A percentile compares a stretch with the other conserved stretches of the same genome.
These are phyloP conservation scores for Metschnikowia lachancei DNA, from an alignment of 805 yeast genomes.

Conservation along the genomic window DNA sequence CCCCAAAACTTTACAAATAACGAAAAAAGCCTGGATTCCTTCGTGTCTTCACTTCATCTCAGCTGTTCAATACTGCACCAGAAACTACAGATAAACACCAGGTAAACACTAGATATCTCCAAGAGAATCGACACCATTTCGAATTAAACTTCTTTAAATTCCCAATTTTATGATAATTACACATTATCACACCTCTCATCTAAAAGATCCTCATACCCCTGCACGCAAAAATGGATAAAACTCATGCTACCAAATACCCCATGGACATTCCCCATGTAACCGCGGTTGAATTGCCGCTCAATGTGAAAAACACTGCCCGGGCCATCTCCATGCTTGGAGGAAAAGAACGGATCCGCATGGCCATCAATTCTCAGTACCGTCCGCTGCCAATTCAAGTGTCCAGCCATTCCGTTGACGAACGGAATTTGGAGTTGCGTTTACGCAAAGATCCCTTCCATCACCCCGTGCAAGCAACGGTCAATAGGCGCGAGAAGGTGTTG, in stretches of 20 bases:
- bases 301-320: conserved; percentile 56
- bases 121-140: no score
- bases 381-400: conserved; percentile 22
- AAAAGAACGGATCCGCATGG: conserved; percentile 37
- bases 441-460: conserved; percentile 51
- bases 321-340: conserved; percentile 78
- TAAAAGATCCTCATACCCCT: no score
- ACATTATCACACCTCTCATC: no score
- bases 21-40: no score
- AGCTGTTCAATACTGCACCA: no score
- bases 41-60: no score
- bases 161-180: no score
- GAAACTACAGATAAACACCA: no score
- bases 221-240: conserved; percentile 10
- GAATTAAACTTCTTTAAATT: no score
- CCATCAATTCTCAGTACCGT: conserved; percentile 36
- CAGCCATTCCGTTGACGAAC: conserved; percentile 29
- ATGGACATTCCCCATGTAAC: conserved; percentile 73
- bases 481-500: conserved; percentile 54
- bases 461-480: conserved; percentile 57
- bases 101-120: no score
- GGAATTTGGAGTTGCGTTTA: conserved; percentile 41
- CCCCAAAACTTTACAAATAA: no score
- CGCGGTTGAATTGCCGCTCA: conserved; percentile 75
- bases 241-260: conserved; percentile 51